These are phyloP conservation scores for Apophysomyces elegans DNA, from an alignment of 371 early-diverging fungal species.

Conservation along the genomic window DNA sequence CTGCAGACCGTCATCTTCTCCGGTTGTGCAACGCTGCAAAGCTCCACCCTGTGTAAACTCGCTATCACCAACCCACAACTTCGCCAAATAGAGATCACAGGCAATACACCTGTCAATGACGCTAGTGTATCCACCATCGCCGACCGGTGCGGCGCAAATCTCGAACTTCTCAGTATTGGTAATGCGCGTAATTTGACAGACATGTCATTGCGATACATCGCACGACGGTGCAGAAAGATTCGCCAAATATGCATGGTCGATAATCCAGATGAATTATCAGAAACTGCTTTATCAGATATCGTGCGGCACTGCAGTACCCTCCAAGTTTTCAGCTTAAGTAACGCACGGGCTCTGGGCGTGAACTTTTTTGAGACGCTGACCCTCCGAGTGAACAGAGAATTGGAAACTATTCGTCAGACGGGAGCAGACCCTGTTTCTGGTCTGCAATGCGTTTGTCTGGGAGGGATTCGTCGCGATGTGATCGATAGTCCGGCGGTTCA, in stretches of 20 bases:
- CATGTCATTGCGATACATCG: constrained; percentile 36
- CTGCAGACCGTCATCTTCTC: constrained; percentile 38
- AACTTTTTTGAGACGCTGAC: constrained; percentile 38
- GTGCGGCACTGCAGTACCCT: constrained; percentile 34
- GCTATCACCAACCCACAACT: constrained; percentile 50
- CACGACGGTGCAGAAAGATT: constrained; percentile 35
- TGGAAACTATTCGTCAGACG: constrained; percentile 19
- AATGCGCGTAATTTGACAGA: constrained; percentile 47
- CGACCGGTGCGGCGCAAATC: constrained; percentile 35
- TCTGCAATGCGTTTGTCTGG: constrained; percentile 43
- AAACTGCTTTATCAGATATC: constrained; percentile 39
- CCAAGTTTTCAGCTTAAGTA: constrained; percentile 41
- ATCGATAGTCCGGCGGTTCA: constrained; percentile 28
- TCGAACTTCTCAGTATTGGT: constrained; percentile 45
- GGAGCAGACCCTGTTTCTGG: constrained; percentile 13
- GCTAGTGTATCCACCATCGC: constrained; percentile 40
- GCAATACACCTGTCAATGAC: constrained; percentile 47
- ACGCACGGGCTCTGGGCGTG: constrained; percentile 42
- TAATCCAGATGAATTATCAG: constrained; percentile 40
- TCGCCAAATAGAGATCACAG: constrained; percentile 42
- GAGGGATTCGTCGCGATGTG: constrained; percentile 37
- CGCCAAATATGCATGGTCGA: constrained; percentile 42
- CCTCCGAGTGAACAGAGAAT: constrained; percentile 37
- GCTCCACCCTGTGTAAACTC: constrained; percentile 48
- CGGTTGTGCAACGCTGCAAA: constrained; percentile 45